Conservation (phyloP, 352 stramenopile species). For the Phytophthora litchii region DNA sequence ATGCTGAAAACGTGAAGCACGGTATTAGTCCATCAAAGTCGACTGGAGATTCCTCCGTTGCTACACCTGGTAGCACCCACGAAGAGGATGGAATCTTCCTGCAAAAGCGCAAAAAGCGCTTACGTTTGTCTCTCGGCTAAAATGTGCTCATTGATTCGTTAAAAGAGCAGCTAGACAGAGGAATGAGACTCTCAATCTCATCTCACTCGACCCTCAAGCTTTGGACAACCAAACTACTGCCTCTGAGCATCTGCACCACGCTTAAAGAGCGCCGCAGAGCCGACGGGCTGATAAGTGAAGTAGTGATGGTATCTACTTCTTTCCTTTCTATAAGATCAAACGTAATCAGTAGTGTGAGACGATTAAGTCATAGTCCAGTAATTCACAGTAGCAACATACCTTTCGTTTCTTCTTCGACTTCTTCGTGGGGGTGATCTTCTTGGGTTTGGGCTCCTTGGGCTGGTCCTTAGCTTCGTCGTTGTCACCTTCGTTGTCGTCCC, state of each 20-base stretch:
- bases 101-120: constrained; percentile 47
- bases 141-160: constrained; percentile 23
- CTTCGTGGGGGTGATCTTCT: constrained; percentile 45
- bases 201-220: constrained; percentile 18
- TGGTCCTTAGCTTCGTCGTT: constrained; percentile 28
- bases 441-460: constrained; percentile 31
- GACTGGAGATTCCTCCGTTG: constrained; percentile 17
- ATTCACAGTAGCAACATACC: constrained; percentile 28
- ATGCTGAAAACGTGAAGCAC: constrained; percentile 39
- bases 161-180: constrained; percentile 27
- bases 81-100: constrained; percentile 40
- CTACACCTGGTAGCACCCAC: constrained; percentile 17
- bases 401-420: constrained; percentile 83
- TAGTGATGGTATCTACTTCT: constrained; percentile 39
- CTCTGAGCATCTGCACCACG: constrained; percentile 15
- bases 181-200: constrained; percentile 10
- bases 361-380: constrained; percentile 9
- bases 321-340: constrained; percentile 44
- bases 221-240: constrained; percentile 26
- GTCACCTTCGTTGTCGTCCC: constrained; percentile 17
- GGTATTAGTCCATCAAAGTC: constrained; percentile 32
- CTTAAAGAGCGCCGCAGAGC: constrained; percentile 15
- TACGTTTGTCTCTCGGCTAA: constrained; percentile 48
- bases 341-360: constrained; percentile 11
- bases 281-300: constrained; percentile 26